phyloP scores from a whole-genome alignment of 306 rosid species.

The Cucumis melo region DNA sequence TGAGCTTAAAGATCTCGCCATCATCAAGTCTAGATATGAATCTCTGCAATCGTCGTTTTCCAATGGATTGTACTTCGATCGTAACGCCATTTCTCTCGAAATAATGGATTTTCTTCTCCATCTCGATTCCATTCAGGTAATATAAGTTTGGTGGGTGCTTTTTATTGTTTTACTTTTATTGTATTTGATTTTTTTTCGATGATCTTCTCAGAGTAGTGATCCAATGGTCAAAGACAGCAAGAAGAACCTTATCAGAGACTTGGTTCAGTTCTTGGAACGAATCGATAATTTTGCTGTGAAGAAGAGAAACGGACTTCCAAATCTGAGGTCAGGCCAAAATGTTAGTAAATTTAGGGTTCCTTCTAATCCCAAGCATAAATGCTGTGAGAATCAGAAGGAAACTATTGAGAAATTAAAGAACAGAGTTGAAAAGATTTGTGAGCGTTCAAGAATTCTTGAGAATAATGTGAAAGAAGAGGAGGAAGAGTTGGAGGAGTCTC shows the following conservation, averaged over 20 bases:
- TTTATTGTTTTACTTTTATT: neutral
- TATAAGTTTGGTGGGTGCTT: neutral
- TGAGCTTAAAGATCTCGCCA: constrained; percentile 65
- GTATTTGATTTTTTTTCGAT: neutral
- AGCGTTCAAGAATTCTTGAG: constrained; percentile 29
- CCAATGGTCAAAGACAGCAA: constrained; percentile 59
- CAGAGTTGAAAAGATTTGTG: constrained; percentile 61
- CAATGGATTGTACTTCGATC: constrained; percentile 25
- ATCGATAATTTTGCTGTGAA: constrained; percentile 51
- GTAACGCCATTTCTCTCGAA: constrained; percentile 33
- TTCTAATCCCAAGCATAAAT: constrained; percentile 7
- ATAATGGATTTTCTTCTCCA: constrained; percentile 50
- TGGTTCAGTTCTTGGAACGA: constrained; percentile 51
- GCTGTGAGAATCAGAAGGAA: constrained; percentile 30
- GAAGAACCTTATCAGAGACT: constrained; percentile 45
- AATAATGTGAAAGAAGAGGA: constrained; percentile 27
- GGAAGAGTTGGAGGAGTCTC: constrained; percentile 11
- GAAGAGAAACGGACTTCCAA: constrained; percentile 28
- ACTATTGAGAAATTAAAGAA: constrained; percentile 49
- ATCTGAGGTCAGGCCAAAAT: constrained; percentile 25
- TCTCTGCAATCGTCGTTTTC: constrained; percentile 44
- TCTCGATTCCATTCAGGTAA: constrained; percentile 73
- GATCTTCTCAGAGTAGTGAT: constrained; percentile 36
- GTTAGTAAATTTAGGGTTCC: constrained; percentile 21
- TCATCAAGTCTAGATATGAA: constrained; percentile 43